Evolutionary conservation across 441 rosid genomes (phyloP).

Genomic region (Aleurites moluccanus): DNA sequence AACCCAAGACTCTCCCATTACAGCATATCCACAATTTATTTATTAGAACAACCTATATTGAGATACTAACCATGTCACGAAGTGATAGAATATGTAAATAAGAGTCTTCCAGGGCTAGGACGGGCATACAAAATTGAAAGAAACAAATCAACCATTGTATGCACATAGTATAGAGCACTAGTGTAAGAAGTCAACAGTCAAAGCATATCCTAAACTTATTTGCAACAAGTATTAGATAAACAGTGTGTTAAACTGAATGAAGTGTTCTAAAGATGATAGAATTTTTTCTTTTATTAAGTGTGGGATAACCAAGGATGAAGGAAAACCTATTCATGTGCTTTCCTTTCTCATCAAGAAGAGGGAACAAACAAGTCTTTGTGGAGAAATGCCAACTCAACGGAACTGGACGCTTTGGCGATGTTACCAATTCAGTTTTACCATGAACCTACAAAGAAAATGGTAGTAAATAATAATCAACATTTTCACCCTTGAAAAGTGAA

Average conservation of each 20-base stretch:
- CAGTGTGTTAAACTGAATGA: background rate
- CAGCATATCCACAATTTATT: constrained; percentile 1
- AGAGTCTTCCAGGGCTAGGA: background rate
- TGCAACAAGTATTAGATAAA: constrained; percentile 2
- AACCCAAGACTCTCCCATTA: background rate
- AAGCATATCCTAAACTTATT: background rate
- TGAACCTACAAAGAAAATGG: constrained; percentile 62
- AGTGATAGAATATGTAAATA: background rate
- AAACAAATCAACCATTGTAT: background rate
- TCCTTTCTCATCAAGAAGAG: constrained; percentile 87
- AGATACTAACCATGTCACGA: background rate
- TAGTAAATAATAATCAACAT: constrained; percentile 2
- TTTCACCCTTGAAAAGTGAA: constrained; percentile 14
- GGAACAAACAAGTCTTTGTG: constrained; percentile 62
- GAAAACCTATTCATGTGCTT: constrained; percentile 73
- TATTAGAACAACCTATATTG: background rate
- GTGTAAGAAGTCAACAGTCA: background rate
- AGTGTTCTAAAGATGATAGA: background rate
- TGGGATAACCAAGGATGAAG: constrained; percentile 3
- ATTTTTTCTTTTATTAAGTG: background rate
- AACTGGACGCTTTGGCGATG: constrained; percentile 87
- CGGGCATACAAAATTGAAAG: background rate
- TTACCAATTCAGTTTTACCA: constrained; percentile 83
- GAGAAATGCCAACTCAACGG: constrained; percentile 98
- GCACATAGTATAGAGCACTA: background rate